Conservation (phyloP, 2,329 filamentous ascomycete genomes). For the Neofusicoccum ribis region DNA sequence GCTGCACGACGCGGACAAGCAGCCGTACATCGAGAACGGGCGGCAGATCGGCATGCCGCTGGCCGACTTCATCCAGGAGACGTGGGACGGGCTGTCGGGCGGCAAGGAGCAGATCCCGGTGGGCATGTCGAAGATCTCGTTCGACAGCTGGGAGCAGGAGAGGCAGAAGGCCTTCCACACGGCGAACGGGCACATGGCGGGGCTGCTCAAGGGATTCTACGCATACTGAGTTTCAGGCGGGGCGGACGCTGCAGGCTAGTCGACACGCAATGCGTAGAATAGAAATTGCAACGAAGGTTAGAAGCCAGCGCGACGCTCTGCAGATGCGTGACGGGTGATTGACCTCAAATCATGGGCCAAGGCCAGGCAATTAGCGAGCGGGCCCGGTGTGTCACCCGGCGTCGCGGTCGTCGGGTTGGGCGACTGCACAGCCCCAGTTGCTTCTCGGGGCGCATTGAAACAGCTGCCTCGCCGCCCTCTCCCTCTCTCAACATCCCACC, state of each 20-base stretch:
- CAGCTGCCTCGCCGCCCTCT: not conserved
- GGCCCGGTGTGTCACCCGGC: too few species aligned
- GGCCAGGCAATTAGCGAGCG: too few species aligned
- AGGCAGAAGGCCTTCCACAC: slow-evolving; percentile 41
- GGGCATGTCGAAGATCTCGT: slow-evolving; percentile 43
- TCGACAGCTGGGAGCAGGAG: slow-evolving; percentile 50
- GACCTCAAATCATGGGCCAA: not conserved
- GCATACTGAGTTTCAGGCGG: not conserved
- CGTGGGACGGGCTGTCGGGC: slow-evolving; percentile 47
- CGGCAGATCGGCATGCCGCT: slow-evolving; percentile 56
- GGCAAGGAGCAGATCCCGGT: slow-evolving; percentile 56
- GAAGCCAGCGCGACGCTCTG: not conserved
- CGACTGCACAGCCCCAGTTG: slow-evolving; percentile 5
- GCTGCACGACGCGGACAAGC: slow-evolving; percentile 56
- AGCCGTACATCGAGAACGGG: slow-evolving; percentile 54
- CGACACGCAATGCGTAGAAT: not conserved
- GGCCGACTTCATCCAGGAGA: slow-evolving; percentile 52
- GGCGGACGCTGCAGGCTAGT: not conserved
- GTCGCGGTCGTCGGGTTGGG: too few species aligned
- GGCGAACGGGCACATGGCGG: slow-evolving; percentile 10
- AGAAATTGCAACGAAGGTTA: not conserved
- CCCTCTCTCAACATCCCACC: not conserved
- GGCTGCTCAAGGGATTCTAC: slow-evolving; percentile 17
- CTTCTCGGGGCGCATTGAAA: slow-evolving; percentile 5
- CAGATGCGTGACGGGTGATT: not conserved